Base-by-base conservation (phyloP, 257 asterid species). In the Solanum microdontum region DNA sequence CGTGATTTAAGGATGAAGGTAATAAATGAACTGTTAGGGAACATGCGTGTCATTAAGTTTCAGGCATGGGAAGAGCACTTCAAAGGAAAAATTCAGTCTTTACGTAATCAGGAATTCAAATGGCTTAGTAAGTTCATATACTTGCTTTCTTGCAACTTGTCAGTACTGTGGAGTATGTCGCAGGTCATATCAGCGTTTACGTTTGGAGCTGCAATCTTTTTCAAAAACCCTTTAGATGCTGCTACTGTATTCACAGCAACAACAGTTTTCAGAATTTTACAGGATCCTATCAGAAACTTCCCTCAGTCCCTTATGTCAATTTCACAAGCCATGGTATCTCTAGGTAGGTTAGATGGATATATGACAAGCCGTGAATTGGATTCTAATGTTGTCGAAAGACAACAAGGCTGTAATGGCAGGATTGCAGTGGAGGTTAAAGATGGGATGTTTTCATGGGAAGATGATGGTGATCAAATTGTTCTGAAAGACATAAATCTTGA, bases 11-110 rank as follows among this genome's bases (percentile, higher is more conserved):
- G 98, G 90, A 90, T 95, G 94, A 94, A 93, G 84, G 92, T 93
- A 23, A 93, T 93, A 3, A 94, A 91, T 7, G 98, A 94, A 75
- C 28, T 94, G 89, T 92, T 95, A 4, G 93, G 89, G 74, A 86
- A 93, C 55, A 92, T 95, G 95, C 90, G 96, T 0, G 98, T 94
- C 51, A 93, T 95, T 85, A 95, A 93, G 87, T 94, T 95, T 60
- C 98, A 95, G 72, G 98, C 96, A 8, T 95, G 98, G 98, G 98
- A 95, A 82, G 94, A 94, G 72, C 94, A 94, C 73, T 95, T 95
- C 88, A 74, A 45, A 51, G 60, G 89, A 74, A 93, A 86, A 85
- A 92, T 95, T n/a, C 91, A 69, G 13, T 60, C 89, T 6, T 87
- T 92, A 36, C 91, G 98, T 1, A 91, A 83, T 14, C 37, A 48